These are phyloP conservation scores for Berberis vulgaris DNA, from an alignment of 164 flowering plant genomes.

Conservation along the genomic window DNA sequence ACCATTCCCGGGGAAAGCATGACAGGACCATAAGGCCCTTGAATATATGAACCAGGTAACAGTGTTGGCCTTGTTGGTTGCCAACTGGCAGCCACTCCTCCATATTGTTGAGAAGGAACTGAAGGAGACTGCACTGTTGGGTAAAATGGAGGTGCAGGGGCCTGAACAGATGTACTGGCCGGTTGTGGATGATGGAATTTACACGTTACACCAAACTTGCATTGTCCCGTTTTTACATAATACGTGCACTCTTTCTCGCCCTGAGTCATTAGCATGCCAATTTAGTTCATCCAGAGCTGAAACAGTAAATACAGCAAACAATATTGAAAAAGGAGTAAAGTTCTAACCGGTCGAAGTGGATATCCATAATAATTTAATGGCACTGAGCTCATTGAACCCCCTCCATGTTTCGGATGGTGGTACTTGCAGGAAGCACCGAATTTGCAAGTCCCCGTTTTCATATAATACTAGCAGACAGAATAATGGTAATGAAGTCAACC, in stretches of 20 bases:
- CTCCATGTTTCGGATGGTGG: constrained; percentile 82
- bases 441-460: constrained; percentile 89
- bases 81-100: constrained; percentile 49
- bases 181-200: constrained; percentile 93
- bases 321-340: constrained; percentile 3
- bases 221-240: constrained; percentile 80
- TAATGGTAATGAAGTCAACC: too few species aligned
- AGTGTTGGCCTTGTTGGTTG: constrained; percentile 61
- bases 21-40: constrained; percentile 68
- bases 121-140: constrained; percentile 53
- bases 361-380: constrained; percentile 67
- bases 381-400: constrained; percentile 40
- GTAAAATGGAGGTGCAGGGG: constrained; percentile 43
- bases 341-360: constrained; percentile 81
- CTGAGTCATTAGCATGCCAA: constrained; percentile 23
- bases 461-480: constrained; percentile 48
- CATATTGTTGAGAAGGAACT: constrained; percentile 54
- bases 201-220: constrained; percentile 89
- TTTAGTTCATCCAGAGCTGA: neutral
- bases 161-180: constrained; percentile 28
- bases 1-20: constrained; percentile 60
- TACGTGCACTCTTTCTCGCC: constrained; percentile 92
- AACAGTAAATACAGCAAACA: neutral
- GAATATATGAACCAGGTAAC: constrained; percentile 62
- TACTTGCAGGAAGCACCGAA: constrained; percentile 92